Base-by-base conservation (phyloP, 441 rosid genomes). In the Viola pubescens region DNA sequence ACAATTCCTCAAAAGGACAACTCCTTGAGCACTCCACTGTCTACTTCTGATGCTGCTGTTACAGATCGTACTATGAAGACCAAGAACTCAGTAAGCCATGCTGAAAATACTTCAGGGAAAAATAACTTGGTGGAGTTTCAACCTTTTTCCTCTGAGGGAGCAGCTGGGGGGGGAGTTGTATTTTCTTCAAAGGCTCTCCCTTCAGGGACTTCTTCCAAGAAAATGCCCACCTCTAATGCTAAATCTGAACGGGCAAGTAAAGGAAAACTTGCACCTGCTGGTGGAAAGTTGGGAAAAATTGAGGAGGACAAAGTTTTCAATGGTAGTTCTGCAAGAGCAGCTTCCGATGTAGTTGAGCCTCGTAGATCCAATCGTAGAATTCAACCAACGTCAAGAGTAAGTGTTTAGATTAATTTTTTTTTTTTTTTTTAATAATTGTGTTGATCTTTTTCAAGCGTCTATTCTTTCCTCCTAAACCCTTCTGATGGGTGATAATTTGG, bases 351-450 rank as follows among this genome's bases (percentile, higher is more conserved):
- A 45, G 58, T 59, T 60, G 99, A 91, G 78, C 97, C 94, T 43
- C 91, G 99, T 11, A 80, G 99, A 73, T 94, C 98, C 62, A 72
- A 69, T 56, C 95, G 98, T 58, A 84, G 86, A 77, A 94, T 94
- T 68, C 97, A 88, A 77, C 99, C 99, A 59, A 94, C 99, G n/a
- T 94, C 97, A 56, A 85, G 94, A 73, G 99, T 91, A 77, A 81
- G 96, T 66, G 8, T 9, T 34, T 49, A 44, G 7, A 58, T 52
- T 12, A 37, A 19, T 56, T 41, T 40, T 38, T 39, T 61, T 58
- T 44, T 7, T 10, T 19, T 45, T 11, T 19, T 19, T 19, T 19
- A 19, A 19, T 19, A 19, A 19, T 19, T 19, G 26, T 19, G 26
- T 19, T 19, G 26, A 19, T 19, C 26, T 19, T 19, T 19, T 19